Conservation (phyloP, 345 rosid genomes). For the Zanthoxylum bungeanum region DNA sequence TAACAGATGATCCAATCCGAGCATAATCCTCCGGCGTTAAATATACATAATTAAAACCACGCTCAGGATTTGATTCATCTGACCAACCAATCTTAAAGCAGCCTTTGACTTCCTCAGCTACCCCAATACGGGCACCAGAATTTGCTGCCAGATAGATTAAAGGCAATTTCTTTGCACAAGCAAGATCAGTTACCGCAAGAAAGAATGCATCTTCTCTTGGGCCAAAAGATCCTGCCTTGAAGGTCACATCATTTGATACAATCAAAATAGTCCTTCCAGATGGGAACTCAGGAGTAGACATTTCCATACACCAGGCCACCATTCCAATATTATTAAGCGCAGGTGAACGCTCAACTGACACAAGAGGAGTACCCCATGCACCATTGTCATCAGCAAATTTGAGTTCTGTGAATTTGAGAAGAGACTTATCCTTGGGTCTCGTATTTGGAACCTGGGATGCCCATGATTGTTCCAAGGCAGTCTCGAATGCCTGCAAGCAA, state of each 20-base stretch:
- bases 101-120: conserved; percentile 91
- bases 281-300: conserved; percentile 92
- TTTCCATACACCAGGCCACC: conserved; percentile 97
- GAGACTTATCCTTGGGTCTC: conserved; percentile 43
- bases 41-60: conserved; percentile 89
- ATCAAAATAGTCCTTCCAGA: conserved; percentile 80
- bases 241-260: conserved; percentile 92
- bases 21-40: conserved; percentile 74
- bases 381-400: conserved; percentile 66
- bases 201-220: conserved; percentile 98
- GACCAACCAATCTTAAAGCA: conserved; percentile 97
- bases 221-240: conserved; percentile 98
- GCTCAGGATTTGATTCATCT: conserved; percentile 79
- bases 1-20: conserved; percentile 69
- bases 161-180: conserved; percentile 86
- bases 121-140: conserved; percentile 98
- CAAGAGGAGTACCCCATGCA: conserved; percentile 70
- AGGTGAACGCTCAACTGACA: conserved; percentile 52
- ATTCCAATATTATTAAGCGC: conserved; percentile 93
- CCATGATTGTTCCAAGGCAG: conserved; percentile 80
- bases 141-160: conserved; percentile 95
- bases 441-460: conserved; percentile 52
- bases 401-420: conserved; percentile 71
- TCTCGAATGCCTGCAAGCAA: conserved; percentile 79
- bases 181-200: conserved; percentile 87